Evolutionary conservation across 257 asterid species (phyloP).

Genomic region (Echites panduratus): DNA sequence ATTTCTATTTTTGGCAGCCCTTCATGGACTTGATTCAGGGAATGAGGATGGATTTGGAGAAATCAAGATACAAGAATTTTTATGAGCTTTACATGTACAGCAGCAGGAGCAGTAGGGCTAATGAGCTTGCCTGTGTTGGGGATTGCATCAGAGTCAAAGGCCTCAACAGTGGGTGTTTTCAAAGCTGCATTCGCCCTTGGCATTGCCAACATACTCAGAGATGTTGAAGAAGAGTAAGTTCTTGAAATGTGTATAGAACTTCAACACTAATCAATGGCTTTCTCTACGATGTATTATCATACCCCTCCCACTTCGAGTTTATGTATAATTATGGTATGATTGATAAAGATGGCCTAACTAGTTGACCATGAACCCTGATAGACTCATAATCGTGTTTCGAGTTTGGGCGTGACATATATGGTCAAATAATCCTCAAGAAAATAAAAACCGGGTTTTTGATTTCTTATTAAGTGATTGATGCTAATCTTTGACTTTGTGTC

Average conservation of each 20-base stretch:
- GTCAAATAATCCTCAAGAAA: too few relatives aligned
- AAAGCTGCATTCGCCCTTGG: slow-evolving; percentile 21
- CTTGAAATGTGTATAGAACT: background rate
- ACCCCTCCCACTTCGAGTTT: too few relatives aligned
- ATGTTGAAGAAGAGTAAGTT: slow-evolving; percentile 24
- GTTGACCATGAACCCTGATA: too few relatives aligned
- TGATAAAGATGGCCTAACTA: too few relatives aligned
- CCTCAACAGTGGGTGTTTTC: slow-evolving; percentile 10
- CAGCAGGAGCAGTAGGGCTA: background rate
- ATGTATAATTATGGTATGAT: too few relatives aligned
- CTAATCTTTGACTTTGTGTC: background rate
- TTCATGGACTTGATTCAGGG: background rate
- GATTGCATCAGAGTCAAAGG: slow-evolving; percentile 12
- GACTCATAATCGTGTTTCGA: too few relatives aligned
- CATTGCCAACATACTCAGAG: slow-evolving; percentile 19
- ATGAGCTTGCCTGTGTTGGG: background rate
- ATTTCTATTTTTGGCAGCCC: background rate
- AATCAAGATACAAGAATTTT: background rate
- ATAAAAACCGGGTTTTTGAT: too few relatives aligned
- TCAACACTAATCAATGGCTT: too few relatives aligned
- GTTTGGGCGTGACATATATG: too few relatives aligned
- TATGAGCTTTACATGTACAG: background rate
- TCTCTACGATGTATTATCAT: too few relatives aligned
- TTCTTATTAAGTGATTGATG: too few relatives aligned
- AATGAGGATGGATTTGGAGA: slow-evolving; percentile 1